Evolutionary conservation across 1,139 yeast species (phyloP), one percentile per base, ranked within the genome.

Genomic region (Lodderomyces jiufengensis): DNA sequence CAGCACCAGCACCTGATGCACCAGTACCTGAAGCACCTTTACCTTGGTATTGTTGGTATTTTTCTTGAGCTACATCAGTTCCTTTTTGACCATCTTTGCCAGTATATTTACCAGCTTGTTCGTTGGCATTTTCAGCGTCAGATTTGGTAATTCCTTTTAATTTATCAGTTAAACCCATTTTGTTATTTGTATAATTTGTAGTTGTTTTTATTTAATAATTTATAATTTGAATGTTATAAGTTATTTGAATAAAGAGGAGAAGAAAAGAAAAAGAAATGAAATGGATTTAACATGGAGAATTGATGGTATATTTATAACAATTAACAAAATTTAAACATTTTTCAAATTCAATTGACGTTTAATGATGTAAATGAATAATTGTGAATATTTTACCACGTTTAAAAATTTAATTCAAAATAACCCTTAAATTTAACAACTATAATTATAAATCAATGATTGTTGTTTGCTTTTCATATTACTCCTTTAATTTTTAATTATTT

Each of bases 61-160:
- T 41, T 21, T 38, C 41, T 38, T 41, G 41, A 31, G 41, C 44
- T 15, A 41, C 13, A 24, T 41, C 44, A 15, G 44, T 41, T 24
- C 44, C 44, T 13, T 33, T 41, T 41, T 41, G 44, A 13, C 41
- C 44, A 8, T 41, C 44, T 34, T 41, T 41, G 20, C 43, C 43
- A 16, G 31, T 32, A 24, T 34, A 41, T 27, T 38, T 38, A 21
- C 44, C 44, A 11, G 44, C 40, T 38, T 36, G 41, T 24, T 35
- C 26, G 22, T 41, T 41, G 29, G 30, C 34, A 24, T 33, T 38
- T 18, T 41, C 44, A 24, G 26, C 29, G 26, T 41, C 44, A 23
- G 36, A 39, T 30, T 41, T 41, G 12, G 36, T 38, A 27, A 38
- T 24, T 18, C 44, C 44, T 34, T 38, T 41, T 33, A 41, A 41